Evolutionary conservation across 139 green algal species (phyloP), one percentile per base, ranked within the genome.

Genomic region (Tetradesmus obliquus): DNA sequence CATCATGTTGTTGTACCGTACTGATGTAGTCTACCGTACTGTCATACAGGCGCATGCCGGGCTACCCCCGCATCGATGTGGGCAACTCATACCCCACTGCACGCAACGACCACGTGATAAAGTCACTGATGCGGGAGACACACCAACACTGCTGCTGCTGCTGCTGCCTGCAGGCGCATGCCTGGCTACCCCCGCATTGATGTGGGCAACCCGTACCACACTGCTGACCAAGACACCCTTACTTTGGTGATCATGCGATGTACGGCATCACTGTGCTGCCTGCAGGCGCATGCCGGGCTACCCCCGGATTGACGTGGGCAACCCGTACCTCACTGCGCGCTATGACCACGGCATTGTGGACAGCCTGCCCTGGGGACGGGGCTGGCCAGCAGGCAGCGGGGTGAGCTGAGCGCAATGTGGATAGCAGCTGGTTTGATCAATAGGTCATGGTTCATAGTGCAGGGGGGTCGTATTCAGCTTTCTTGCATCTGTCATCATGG

Each of bases 281-380:
- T 53, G 76, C 76, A 93, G 94, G 79, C 22, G 93, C 17, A 96
- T 98, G 60, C 86, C 91, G 2, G 92, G 91, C 55, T 98, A 97
- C 89, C 96, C 96, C 2, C 91, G 87, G 0, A 76, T 98, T 1
- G 95, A 95, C 74, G 19, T 20, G 4, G 79, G 91, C 45, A 96
- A 95, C 83, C 74, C 92, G 55, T 97, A 93, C 91, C 81, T 98
- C 15, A 76, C 96, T 1, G 90, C 94, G 3, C 92, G 96, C 8
- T 98, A 94, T 92, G 96, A 97, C 81, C 94, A 94, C n/a, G 72
- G 82, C 12, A 84, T 97, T 1, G 86, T 97, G 22, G 95, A 98
- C 86, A 93, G 91, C 1, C 92, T 93, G 84, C 89, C 95, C 1
- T 98, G 96, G 96, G 94, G 90, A 4, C 55, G 62, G 32, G 89